Conservation (phyloP, 305 asterid genomes). For the Solanum hybrid region DNA sequence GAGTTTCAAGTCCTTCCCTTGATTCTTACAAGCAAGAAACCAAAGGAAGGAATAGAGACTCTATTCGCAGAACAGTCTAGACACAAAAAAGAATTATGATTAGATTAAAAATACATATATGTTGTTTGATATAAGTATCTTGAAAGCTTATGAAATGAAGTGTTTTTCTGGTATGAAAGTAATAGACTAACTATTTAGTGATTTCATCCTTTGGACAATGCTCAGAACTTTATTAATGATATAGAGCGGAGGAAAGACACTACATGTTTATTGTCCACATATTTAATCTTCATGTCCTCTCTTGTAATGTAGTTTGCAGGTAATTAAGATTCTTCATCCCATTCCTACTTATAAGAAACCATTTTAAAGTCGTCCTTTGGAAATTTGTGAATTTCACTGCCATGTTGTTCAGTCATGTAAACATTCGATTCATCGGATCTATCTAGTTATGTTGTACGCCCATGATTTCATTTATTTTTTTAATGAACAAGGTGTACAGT, state of each 20-base stretch:
- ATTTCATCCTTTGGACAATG: neutral
- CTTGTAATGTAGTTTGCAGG: too few relatives aligned
- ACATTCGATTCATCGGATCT: neutral
- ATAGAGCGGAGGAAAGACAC: neutral
- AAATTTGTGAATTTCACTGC: neutral
- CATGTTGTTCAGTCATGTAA: neutral
- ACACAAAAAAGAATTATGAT: neutral
- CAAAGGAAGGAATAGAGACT: neutral
- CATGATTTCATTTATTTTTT: too few relatives aligned
- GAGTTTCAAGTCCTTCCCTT: neutral
- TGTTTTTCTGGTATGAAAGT: too few relatives aligned
- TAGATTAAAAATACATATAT: too few relatives aligned
- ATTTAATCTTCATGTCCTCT: neutral
- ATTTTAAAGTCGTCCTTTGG: neutral
- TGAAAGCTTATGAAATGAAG: neutral
- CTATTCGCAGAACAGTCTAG: rapidly evolving
- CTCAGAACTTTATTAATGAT: neutral
- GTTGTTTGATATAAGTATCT: neutral
- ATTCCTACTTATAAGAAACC: neutral
- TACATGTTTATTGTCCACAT: neutral
- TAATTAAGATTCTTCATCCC: too few relatives aligned
- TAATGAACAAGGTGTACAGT: too few relatives aligned
- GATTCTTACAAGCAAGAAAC: neutral
- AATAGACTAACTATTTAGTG: neutral
- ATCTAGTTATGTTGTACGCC: neutral